Evolutionary conservation across 176 grass and related monocot genomes (phyloP), one percentile per base, ranked within the genome.

Genomic region (Ampelocalamus luodianensis): DNA sequence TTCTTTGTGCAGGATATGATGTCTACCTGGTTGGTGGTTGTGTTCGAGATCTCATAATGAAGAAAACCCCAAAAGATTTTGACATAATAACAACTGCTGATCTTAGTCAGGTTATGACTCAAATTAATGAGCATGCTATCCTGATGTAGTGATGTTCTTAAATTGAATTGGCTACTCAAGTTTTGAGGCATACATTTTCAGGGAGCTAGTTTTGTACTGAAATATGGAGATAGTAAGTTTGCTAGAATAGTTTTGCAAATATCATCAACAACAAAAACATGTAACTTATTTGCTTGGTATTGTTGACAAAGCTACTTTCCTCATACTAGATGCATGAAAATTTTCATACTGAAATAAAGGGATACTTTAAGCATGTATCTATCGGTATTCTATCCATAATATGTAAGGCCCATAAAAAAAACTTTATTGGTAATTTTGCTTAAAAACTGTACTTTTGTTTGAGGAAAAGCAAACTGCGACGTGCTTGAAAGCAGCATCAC

Each of bases 31-130:
- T 99, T 59, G 93, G 92, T 23, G 93, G 97, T 68, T 99, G 92
- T 88, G 97, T 99, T 75, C 87, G 92, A 59, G 97, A 99, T 92
- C 88, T 96, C 82, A 86, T 99, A 76, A 86, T 99, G 97, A 94
- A 92, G 72, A 99, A 91, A 89, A 92, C 59, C 23, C 93, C 97
- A 29, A 99, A 99, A 89, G 93, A 99, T 86, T 99, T 94, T 68
- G 93, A 99, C 69, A 89, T 99, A 84, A 94, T 99, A 90, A 99
- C 93, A 1, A 86, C 93, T 77, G 92, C 93, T 62, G 82, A 96
- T 83, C 93, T 99, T 92, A 86, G 45, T 78, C 82, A 99, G 93
- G 97, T 99, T 92, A 85, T 91, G 78, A 74, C 67, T 84, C 75
- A 74, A 74, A 79, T 83, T 62, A 77, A 71, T 39, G 43, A 83